phyloP scores from a whole-genome alignment of 2,329 filamentous ascomycete species.

The Aureobasidium mangrovei region DNA sequence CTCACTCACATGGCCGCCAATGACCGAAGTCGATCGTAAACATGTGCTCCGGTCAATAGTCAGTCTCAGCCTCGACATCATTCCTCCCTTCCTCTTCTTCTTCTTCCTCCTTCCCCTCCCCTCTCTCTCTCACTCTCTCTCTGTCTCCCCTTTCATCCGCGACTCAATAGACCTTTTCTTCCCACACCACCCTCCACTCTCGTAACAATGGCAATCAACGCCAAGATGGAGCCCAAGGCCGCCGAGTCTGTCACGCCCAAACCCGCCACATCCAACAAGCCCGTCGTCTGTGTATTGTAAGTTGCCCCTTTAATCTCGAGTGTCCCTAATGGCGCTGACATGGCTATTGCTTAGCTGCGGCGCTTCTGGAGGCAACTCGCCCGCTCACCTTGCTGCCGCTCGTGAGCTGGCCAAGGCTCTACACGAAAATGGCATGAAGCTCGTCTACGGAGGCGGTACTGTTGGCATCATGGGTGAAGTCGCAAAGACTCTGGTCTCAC shows the following conservation, averaged over 20 bases:
- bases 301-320: conserved; percentile 18
- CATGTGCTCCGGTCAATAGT: conserved; percentile 3
- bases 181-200: background rate
- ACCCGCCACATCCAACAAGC: conserved; percentile 29
- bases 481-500: conserved; percentile 72
- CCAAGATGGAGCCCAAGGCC: conserved; percentile 13
- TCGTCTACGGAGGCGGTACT: conserved; percentile 94
- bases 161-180: background rate
- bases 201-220: conserved; percentile 14
- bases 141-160: background rate
- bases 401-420: conserved; percentile 64
- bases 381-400: conserved; percentile 69
- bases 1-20: conserved; percentile 5
- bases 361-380: conserved; percentile 62
- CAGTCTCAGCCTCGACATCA: background rate
- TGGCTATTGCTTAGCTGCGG: conserved; percentile 57
- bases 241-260: background rate
- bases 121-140: background rate
- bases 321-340: conserved; percentile 15
- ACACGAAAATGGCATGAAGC: conserved; percentile 64
- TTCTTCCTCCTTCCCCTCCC: background rate
- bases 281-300: conserved; percentile 83
- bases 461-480: conserved; percentile 93
- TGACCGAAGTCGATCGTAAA: conserved; percentile 3
- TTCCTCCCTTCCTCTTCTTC: background rate